phyloP scores from a whole-genome alignment of 495 filamentous ascomycete genomes.

The Friedmanniomyces endolithicus region DNA sequence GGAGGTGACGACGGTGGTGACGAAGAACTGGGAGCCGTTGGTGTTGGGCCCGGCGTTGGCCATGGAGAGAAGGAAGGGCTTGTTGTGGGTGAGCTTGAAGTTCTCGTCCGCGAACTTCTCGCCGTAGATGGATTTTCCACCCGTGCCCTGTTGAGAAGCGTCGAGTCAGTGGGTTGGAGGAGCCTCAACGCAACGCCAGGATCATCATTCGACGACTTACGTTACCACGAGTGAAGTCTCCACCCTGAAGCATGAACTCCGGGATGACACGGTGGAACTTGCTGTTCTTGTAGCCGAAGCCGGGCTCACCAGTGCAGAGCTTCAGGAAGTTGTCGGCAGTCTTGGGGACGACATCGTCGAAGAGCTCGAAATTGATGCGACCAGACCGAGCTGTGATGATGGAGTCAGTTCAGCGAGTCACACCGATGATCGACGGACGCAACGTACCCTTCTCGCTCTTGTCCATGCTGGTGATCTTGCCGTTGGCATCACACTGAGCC shows the following conservation, averaged over 20 bases:
- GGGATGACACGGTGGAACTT: slow-evolving; percentile 38
- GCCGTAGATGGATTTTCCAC: slow-evolving; percentile 79
- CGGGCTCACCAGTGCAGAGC: slow-evolving; percentile 88
- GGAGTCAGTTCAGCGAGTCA: neutral
- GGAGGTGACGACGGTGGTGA: slow-evolving; percentile 35
- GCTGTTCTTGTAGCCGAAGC: slow-evolving; percentile 44
- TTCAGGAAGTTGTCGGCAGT: slow-evolving; percentile 89
- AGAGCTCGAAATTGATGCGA: slow-evolving; percentile 85
- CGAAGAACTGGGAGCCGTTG: slow-evolving; percentile 65
- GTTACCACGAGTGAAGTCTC: slow-evolving; percentile 40
- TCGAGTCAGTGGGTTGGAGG: neutral
- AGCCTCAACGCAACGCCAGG: too few relatives aligned
- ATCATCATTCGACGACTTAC: slow-evolving; percentile 23
- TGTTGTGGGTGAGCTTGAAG: slow-evolving; percentile 52
- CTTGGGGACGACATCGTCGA: slow-evolving; percentile 74
- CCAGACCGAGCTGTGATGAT: slow-evolving; percentile 50
- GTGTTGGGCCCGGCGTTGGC: slow-evolving; percentile 71
- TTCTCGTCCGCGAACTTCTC: slow-evolving; percentile 79
- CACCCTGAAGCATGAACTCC: slow-evolving; percentile 42
- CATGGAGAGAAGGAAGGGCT: slow-evolving; percentile 62
- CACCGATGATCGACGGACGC: neutral
- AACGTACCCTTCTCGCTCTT: slow-evolving; percentile 48
- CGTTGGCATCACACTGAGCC: slow-evolving; percentile 36
- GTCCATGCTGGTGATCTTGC: slow-evolving; percentile 39
- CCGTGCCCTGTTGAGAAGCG: slow-evolving; percentile 48